A percentile compares a stretch with the other conserved stretches of the same genome.
These are phyloP conservation scores for Thalassiosira mediterranea DNA, from an alignment of 352 stramenopile species.

Conservation along the genomic window DNA sequence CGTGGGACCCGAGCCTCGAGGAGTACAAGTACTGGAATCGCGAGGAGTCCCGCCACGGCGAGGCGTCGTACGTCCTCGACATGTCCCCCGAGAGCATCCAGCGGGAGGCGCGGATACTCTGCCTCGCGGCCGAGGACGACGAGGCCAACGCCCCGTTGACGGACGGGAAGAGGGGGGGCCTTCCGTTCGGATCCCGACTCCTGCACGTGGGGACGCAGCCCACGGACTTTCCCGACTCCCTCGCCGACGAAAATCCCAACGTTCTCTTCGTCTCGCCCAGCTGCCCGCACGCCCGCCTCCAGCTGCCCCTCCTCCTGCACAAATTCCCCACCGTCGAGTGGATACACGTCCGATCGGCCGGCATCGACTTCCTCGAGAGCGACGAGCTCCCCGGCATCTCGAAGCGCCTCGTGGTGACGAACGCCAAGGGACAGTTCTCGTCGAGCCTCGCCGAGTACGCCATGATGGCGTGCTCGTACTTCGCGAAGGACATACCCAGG, in stretches of 20 bases:
- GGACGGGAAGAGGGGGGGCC: conserved; percentile 13
- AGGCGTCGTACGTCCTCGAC: conserved; percentile 53
- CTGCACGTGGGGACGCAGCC: conserved; percentile 53
- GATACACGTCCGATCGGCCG: conserved; percentile 83
- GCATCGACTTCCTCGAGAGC: conserved; percentile 84
- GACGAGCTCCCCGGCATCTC: conserved; percentile 56
- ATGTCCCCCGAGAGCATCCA: conserved; percentile 65
- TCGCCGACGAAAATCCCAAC: conserved; percentile 58
- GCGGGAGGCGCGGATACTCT: conserved; percentile 68
- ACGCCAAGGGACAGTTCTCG: conserved; percentile 83
- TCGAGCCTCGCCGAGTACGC: conserved; percentile 79
- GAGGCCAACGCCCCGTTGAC: conserved; percentile 58
- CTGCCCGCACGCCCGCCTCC: conserved; percentile 48
- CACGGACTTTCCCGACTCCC: conserved; percentile 58
- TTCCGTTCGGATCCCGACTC: conserved; percentile 58
- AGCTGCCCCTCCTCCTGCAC: conserved; percentile 56
- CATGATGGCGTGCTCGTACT: conserved; percentile 81
- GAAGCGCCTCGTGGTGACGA: conserved; percentile 74
- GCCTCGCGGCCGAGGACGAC: conserved; percentile 51
- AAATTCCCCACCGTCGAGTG: conserved; percentile 82
- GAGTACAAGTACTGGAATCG: conserved; percentile 79
- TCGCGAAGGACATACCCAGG: conserved; percentile 83
- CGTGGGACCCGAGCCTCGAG: conserved; percentile 50
- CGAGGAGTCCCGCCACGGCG: conserved; percentile 39
- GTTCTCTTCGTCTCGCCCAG: conserved; percentile 70